phyloP scores from a whole-genome alignment of 2,329 filamentous ascomycete genomes.

The Iodosphaeria phyllophila region DNA sequence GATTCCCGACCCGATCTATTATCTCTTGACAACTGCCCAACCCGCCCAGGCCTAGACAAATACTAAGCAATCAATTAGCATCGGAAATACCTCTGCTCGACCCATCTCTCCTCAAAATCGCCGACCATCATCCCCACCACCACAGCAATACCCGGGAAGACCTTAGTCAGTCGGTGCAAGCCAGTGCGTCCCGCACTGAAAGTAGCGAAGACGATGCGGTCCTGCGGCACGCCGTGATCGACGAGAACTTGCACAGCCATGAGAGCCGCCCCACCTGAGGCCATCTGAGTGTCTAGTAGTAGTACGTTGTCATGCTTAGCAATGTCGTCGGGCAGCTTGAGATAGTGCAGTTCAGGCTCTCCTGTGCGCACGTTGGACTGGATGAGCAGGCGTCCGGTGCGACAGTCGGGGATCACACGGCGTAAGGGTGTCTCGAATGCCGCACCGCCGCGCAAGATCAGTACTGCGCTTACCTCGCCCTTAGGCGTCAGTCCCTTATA shows the following conservation, averaged over 20 bases:
- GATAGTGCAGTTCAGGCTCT: constrained; percentile 84
- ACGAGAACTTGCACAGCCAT: constrained; percentile 96
- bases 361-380: constrained; percentile 73
- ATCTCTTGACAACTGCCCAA: no score
- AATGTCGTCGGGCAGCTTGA: constrained; percentile 61
- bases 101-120: constrained; percentile 73
- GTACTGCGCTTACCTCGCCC: constrained; percentile 67
- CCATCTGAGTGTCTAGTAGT: constrained; percentile 86
- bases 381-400: constrained; percentile 74
- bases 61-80: constrained; percentile 49
- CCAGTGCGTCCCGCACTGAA: constrained; percentile 77
- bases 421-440: constrained; percentile 76
- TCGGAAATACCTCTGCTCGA: constrained; percentile 80
- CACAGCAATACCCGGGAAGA: constrained; percentile 74
- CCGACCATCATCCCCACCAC: constrained; percentile 69
- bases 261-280: constrained; percentile 63
- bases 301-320: constrained; percentile 61
- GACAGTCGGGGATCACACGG: constrained; percentile 81
- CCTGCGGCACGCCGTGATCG: constrained; percentile 75
- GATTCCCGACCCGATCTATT: no score
- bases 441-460: constrained; percentile 75
- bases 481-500: constrained; percentile 56
- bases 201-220: constrained; percentile 79
- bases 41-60: no score
- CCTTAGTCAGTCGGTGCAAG: constrained; percentile 66